phyloP scores from a whole-genome alignment of 768 basidiomycete genomes.

The Mycena chlorophos region DNA sequence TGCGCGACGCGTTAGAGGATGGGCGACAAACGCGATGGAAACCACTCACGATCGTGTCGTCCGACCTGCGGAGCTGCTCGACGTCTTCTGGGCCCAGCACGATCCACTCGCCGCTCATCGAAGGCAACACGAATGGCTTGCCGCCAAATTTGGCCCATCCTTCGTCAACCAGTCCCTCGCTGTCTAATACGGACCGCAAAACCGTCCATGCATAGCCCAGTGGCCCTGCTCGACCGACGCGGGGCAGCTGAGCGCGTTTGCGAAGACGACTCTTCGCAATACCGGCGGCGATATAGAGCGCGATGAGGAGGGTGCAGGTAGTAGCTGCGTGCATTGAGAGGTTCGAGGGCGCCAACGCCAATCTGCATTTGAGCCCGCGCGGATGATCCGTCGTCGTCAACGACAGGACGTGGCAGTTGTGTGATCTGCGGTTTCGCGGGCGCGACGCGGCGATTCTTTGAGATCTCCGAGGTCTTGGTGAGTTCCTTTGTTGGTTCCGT shows the following conservation, averaged over 20 bases:
- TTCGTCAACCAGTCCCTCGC: constrained; percentile 16
- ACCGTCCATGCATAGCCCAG: constrained; percentile 21
- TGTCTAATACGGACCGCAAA: constrained; percentile 11
- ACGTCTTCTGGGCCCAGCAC: constrained; percentile 19
- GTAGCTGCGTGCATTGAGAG: background rate
- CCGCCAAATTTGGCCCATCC: constrained; percentile 17
- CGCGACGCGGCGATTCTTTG: too few species aligned
- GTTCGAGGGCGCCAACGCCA: too few species aligned
- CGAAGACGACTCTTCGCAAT: background rate
- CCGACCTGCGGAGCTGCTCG: constrained; percentile 13
- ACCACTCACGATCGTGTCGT: constrained; percentile 20
- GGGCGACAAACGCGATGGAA: too few species aligned
- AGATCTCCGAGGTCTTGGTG: too few species aligned
- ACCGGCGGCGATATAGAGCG: background rate
- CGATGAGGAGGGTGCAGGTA: background rate
- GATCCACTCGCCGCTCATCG: constrained; percentile 17
- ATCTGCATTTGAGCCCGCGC: too few species aligned
- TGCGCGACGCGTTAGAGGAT: background rate
- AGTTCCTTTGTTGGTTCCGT: too few species aligned
- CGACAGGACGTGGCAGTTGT: too few species aligned
- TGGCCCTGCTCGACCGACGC: constrained; percentile 19
- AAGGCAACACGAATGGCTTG: constrained; percentile 20
- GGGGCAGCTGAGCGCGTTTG: constrained; percentile 12
- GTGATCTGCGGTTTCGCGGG: too few species aligned
- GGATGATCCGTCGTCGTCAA: too few species aligned